Evolutionary conservation across 2,329 filamentous ascomycete genomes (phyloP), one percentile per base, ranked within the genome.

Genomic region (Bisporella sp.): DNA sequence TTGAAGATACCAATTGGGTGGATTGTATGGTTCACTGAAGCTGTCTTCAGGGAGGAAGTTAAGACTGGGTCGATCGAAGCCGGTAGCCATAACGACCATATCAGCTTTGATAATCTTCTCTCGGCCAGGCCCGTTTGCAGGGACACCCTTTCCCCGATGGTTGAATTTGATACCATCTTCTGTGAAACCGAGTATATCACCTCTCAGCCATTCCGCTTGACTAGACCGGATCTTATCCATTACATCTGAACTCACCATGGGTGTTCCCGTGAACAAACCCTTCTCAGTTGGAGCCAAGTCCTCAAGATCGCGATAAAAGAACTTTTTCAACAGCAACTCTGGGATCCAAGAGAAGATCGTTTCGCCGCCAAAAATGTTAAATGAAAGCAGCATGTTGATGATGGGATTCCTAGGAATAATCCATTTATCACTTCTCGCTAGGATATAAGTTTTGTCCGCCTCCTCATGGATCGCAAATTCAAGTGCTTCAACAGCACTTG

Each of bases 1-100:
- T 66, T 95, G 89, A 0, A 95, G 76, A 59, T 93, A 95, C 89
- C 89, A 95, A 65, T 89, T 90, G 0, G 89, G 89, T 1, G 89
- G 86, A 1, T 73, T 71, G 59, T 93, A 95, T 0, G 85, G 84
- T 54, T 87, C 78, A 7, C 78, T 64, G 64, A 93, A 93, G 60
- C 79, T 83, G 47, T 89, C 80, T 0, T 81, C 70, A 0, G 89
- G 89, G 0, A 95, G 72, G 66, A 95, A 93, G 8, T 72, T 73
- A 1, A 95, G 75, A 4, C 77, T 79, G 0, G 89, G 89, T 0
- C 89, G 77, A 59, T 87, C 78, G 70, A 82, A 95, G 1, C 89
- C 89, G 0, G 89, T 95, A 0, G 89, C 89, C 78, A 93, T 83
- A 54, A 95, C 83, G 46, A 90, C 78, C 4, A 93, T 78, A 57